Evolutionary conservation across 768 basidiomycete genomes (phyloP).

Genomic region (Pleurotus ostreatus): DNA sequence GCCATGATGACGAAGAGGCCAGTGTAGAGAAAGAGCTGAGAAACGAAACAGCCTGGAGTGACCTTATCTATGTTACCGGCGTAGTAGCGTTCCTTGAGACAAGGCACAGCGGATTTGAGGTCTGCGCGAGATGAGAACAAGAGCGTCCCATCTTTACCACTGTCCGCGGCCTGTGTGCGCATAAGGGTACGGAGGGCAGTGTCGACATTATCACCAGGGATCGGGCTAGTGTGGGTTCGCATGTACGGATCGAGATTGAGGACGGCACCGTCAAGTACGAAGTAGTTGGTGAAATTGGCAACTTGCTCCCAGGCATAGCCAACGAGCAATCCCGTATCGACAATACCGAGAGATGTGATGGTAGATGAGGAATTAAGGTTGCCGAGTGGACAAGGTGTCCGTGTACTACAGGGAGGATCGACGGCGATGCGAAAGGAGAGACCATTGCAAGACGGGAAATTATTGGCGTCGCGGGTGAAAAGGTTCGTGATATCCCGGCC

Average conservation of each 20-base stretch:
- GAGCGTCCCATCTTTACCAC: conserved; percentile 88
- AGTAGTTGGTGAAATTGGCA: conserved; percentile 59
- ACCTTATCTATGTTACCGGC: conserved; percentile 97
- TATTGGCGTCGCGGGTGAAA: conserved; percentile 67
- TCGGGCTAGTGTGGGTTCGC: conserved; percentile 58
- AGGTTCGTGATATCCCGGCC: conserved; percentile 90
- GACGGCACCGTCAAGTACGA: conserved; percentile 92
- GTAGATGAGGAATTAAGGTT: conserved; percentile 53
- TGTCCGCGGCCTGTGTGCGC: conserved; percentile 35
- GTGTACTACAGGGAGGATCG: conserved; percentile 65
- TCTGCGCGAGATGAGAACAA: conserved; percentile 72
- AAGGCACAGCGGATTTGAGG: conserved; percentile 67
- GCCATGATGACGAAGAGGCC: conserved; percentile 89
- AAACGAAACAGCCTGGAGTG: conserved; percentile 92
- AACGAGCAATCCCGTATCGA: conserved; percentile 61
- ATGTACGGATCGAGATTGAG: conserved; percentile 92
- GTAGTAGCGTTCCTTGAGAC: conserved; percentile 80
- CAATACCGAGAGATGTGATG: conserved; percentile 56
- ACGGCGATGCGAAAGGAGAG: conserved; percentile 64
- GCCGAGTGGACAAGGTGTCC: conserved; percentile 64
- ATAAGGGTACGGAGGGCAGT: conserved; percentile 75
- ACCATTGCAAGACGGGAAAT: conserved; percentile 62
- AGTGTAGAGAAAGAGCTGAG: conserved; percentile 82
- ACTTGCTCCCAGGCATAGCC: conserved; percentile 95
- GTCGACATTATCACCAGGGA: conserved; percentile 78